phyloP scores from a whole-genome alignment of 257 asterid species.

The Lithospermum erythrorhizon region DNA sequence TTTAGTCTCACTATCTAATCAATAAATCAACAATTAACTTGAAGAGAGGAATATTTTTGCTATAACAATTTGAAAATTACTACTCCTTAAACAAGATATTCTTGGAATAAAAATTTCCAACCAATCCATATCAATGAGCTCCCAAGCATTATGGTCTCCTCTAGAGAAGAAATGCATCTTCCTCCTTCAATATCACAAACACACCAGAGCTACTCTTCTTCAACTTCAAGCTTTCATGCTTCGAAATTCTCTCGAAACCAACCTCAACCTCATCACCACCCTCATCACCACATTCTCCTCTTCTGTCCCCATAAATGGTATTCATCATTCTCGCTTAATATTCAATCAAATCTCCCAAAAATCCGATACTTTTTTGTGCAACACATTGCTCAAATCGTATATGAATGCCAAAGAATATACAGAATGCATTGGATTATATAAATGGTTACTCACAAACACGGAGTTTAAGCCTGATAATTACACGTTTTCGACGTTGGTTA shows the following conservation, averaged over 20 bases:
- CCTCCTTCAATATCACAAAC: conserved; percentile 47
- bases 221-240: conserved; percentile 74
- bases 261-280: conserved; percentile 61
- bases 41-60: no score
- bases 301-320: conserved; percentile 35
- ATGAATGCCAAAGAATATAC: conserved; percentile 32
- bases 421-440: conserved; percentile 35
- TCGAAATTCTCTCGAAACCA: conserved; percentile 47
- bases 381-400: conserved; percentile 84
- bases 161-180: conserved; percentile 51
- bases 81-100: no score
- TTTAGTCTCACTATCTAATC: no score
- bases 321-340: conserved; percentile 52
- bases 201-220: conserved; percentile 38
- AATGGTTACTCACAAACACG: conserved; percentile 29
- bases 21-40: no score
- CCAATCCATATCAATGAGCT: background rate
- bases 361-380: conserved; percentile 63
- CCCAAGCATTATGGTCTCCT: conserved; percentile 45
- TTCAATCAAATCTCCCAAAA: conserved; percentile 42
- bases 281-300: conserved; percentile 47
- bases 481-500: conserved; percentile 63
- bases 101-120: no score
- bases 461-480: conserved; percentile 67
- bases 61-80: no score